These are phyloP conservation scores for Mucor irregularis DNA, from an alignment of 371 early-diverging fungal genomes.

Conservation along the genomic window DNA sequence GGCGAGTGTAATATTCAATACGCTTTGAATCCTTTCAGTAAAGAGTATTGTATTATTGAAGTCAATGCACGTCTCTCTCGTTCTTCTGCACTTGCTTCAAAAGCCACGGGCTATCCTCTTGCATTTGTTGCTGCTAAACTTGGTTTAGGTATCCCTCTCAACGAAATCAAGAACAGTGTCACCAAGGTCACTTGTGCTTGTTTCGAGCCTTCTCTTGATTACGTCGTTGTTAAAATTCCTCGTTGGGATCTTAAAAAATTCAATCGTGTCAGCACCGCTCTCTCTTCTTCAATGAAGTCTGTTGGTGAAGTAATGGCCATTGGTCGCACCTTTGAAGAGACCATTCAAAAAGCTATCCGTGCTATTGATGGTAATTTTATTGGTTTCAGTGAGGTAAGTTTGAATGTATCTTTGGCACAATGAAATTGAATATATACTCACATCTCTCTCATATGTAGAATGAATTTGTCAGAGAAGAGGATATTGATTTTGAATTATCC, in stretches of 20 bases:
- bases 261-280: slow-evolving; percentile 82
- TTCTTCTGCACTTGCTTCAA: slow-evolving; percentile 89
- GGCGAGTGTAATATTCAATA: slow-evolving; percentile 99
- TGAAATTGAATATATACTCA: no score
- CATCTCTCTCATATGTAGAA: no score
- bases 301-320: slow-evolving; percentile 98
- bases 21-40: slow-evolving; percentile 89
- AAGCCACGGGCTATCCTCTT: slow-evolving; percentile 97
- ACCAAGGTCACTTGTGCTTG: slow-evolving; percentile 94
- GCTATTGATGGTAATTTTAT: slow-evolving; percentile 85
- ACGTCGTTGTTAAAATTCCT: slow-evolving; percentile 93
- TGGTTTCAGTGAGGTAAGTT: slow-evolving; percentile 73
- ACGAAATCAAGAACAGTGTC: slow-evolving; percentile 87
- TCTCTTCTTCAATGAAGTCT: slow-evolving; percentile 91
- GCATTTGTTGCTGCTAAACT: slow-evolving; percentile 98
- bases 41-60: slow-evolving; percentile 95
- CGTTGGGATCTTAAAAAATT: slow-evolving; percentile 97
- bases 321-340: slow-evolving; percentile 95
- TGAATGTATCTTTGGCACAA: neutral
- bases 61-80: slow-evolving; percentile 96
- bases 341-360: slow-evolving; percentile 93
- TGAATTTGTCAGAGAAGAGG: slow-evolving; percentile 50
- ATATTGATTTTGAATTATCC: slow-evolving; percentile 76
- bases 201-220: slow-evolving; percentile 95
- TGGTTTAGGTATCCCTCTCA: slow-evolving; percentile 88